Conservation (phyloP, 208 protist species). For the Trypanosoma rangeli region DNA sequence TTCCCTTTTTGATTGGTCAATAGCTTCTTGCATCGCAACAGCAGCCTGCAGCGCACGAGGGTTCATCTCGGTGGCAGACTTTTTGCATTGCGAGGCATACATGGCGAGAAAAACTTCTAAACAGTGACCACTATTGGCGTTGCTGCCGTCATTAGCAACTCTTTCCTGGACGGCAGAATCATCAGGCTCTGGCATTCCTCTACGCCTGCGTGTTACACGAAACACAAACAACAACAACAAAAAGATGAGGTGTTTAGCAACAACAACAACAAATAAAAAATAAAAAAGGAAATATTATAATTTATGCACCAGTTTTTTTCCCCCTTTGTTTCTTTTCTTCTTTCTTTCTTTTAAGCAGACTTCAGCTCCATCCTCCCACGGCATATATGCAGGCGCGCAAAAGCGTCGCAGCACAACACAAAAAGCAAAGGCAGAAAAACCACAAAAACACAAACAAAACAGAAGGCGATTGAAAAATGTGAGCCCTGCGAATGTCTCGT, state of each 20-base stretch:
- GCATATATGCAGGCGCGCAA: too few species aligned
- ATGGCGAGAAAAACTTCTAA: constrained; percentile 19
- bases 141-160: neutral
- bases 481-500: too few species aligned
- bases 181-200: neutral
- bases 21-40: constrained; percentile 10
- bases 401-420: too few species aligned
- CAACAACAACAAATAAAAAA: neutral
- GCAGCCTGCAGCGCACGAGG: constrained; percentile 19
- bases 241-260: neutral
- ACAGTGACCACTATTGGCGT: neutral
- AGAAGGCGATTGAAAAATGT: too few species aligned
- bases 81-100: constrained; percentile 22
- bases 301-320: too few species aligned
- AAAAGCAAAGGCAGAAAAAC: too few species aligned
- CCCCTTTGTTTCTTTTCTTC: too few species aligned
- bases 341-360: neutral
- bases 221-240: constrained; percentile 8
- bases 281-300: neutral
- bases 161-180: neutral
- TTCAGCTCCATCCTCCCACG: too few species aligned
- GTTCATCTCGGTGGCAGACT: constrained; percentile 23
- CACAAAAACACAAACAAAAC: too few species aligned
- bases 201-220: neutral
- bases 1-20: neutral